Evolutionary conservation across 352 stramenopile species (phyloP).

Genomic region (Halophytophthora batemanensis): DNA sequence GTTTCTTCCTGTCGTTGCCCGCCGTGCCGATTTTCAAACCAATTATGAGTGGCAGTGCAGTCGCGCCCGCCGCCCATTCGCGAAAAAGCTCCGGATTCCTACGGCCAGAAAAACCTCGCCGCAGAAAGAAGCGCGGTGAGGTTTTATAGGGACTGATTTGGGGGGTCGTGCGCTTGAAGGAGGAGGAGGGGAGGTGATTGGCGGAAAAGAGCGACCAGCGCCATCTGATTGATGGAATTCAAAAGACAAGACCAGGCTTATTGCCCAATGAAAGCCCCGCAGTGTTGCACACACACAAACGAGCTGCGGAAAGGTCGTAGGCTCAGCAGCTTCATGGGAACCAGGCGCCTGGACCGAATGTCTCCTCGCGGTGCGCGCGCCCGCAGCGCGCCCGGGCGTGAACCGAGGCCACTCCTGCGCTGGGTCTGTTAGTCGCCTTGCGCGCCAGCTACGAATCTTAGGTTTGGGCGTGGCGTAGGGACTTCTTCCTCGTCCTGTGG

Average conservation of each 20-base stretch:
- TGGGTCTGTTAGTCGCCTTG: no score
- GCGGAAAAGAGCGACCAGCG: slow-evolving; percentile 18
- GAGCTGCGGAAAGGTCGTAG: no score
- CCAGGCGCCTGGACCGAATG: no score
- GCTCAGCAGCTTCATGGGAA: no score
- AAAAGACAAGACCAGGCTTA: slow-evolving; percentile 22
- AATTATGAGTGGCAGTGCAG: slow-evolving; percentile 42
- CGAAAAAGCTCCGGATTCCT: no score
- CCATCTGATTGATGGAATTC: slow-evolving; percentile 43
- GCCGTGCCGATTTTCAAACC: slow-evolving; percentile 58
- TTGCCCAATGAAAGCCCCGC: slow-evolving; percentile 3
- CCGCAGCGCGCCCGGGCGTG: no score
- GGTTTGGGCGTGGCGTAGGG: no score
- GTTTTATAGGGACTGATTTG: slow-evolving; percentile 2
- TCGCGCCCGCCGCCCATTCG: slow-evolving; percentile 26
- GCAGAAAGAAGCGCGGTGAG: slow-evolving; percentile 6
- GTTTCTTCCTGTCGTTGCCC: slow-evolving; percentile 72
- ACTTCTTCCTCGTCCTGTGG: no score
- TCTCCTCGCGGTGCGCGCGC: no score
- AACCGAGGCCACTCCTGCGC: no score
- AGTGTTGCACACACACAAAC: not conserved
- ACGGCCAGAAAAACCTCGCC: slow-evolving; percentile 24
- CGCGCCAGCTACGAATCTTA: no score
- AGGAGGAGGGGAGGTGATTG: slow-evolving; percentile 16
- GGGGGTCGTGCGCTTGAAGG: slow-evolving; percentile 8